Conservation (phyloP, 1,284 basidiomycete genomes). For the Sporisorium reilianum region DNA sequence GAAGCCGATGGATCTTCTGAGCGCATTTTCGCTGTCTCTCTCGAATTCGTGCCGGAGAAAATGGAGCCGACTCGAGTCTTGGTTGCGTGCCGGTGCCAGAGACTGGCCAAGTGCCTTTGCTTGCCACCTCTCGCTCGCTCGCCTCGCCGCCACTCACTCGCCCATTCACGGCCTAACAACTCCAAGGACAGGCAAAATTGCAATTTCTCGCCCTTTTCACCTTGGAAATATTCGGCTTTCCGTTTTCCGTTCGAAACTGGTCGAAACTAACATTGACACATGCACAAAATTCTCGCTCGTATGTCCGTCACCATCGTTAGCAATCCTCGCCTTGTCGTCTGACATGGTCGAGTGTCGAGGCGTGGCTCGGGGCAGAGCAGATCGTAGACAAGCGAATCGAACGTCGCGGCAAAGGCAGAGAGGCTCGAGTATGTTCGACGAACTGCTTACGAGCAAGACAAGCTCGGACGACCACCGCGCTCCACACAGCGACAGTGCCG, state of each 20-base stretch:
- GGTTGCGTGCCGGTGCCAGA: background rate
- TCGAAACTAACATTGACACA: slow-evolving; percentile 8
- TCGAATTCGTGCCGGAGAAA: background rate
- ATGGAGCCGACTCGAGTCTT: background rate
- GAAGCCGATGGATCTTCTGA: slow-evolving; percentile 44
- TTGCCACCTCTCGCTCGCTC: background rate
- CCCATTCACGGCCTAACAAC: slow-evolving; percentile 2
- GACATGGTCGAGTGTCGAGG: no score
- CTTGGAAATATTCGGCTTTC: background rate
- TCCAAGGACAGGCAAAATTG: background rate
- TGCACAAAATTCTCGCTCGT: background rate
- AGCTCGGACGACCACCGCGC: slow-evolving; percentile 19
- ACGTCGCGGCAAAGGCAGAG: no score
- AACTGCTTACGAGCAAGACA: background rate
- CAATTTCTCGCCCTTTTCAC: background rate
- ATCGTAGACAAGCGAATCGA: no score
- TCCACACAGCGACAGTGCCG: slow-evolving; percentile 8
- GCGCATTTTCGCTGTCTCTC: background rate
- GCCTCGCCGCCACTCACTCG: background rate
- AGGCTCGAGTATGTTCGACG: no score
- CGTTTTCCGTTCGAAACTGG: slow-evolving; percentile 1
- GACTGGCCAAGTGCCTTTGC: background rate
- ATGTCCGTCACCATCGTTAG: no score
- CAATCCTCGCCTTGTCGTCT: no score
- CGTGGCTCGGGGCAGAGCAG: no score